These are phyloP conservation scores for Fistulifera pelliculosa DNA, from an alignment of 108 stramenopile genomes.

Conservation along the genomic window DNA sequence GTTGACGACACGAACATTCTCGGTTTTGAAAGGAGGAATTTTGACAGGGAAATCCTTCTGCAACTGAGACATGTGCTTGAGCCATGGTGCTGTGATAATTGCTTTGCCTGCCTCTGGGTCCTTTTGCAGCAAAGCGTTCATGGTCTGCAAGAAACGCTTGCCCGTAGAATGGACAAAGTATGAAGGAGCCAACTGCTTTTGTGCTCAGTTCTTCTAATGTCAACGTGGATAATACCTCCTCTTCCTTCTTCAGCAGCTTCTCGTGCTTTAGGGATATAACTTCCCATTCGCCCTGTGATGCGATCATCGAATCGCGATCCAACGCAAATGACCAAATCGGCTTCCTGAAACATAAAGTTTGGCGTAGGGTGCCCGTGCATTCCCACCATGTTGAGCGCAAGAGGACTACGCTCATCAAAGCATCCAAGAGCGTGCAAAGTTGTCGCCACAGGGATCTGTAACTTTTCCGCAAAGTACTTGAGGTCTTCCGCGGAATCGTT, in stretches of 20 bases:
- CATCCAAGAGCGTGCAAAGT: constrained; percentile 80
- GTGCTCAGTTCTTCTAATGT: constrained; percentile 66
- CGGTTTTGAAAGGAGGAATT: constrained; percentile 53
- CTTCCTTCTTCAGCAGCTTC: constrained; percentile 74
- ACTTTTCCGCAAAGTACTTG: constrained; percentile 71
- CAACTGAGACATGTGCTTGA: constrained; percentile 45
- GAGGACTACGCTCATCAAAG: constrained; percentile 77
- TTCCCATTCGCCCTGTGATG: constrained; percentile 70
- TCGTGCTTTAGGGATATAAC: constrained; percentile 74
- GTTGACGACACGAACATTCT: constrained; percentile 28
- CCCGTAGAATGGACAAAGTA: constrained; percentile 82
- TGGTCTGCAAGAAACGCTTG: constrained; percentile 65
- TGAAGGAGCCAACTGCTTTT: constrained; percentile 73
- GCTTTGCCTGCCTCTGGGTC: constrained; percentile 7
- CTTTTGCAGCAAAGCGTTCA: constrained; percentile 45
- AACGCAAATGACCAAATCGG: constrained; percentile 78
- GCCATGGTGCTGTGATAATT: constrained; percentile 48
- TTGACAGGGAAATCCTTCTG: constrained; percentile 71
- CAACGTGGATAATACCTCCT: constrained; percentile 87
- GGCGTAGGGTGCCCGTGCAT: constrained; percentile 90
- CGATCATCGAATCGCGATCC: constrained; percentile 91
- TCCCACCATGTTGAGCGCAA: constrained; percentile 84
- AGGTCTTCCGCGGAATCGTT: constrained; percentile 75
- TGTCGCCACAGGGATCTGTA: constrained; percentile 84
- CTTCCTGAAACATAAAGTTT: constrained; percentile 84